Evolutionary conservation across 2,329 filamentous ascomycete genomes (phyloP).

Genomic region (Aspergillus intermedius): DNA sequence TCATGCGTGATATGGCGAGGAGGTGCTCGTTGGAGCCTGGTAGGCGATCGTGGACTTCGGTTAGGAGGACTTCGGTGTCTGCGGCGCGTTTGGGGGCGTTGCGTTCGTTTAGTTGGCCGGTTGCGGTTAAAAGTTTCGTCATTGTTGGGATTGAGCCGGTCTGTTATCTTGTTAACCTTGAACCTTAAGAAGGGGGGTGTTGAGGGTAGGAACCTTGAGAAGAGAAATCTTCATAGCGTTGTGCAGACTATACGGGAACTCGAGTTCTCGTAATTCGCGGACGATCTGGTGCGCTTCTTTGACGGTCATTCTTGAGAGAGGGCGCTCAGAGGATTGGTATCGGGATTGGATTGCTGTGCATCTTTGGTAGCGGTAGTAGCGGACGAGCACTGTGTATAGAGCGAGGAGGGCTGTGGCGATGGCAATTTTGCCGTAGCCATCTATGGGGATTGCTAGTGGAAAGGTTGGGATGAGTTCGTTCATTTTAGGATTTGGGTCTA

Average conservation of each 20-base stretch:
- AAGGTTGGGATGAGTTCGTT: no score
- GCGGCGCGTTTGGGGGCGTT: conserved; percentile 42
- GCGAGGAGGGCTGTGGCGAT: neutral
- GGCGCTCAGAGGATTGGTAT: neutral
- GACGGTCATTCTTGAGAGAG: conserved; percentile 23
- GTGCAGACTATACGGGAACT: conserved; percentile 22
- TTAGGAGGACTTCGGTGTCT: conserved; percentile 42
- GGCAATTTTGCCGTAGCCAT: no score
- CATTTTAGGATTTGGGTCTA: no score
- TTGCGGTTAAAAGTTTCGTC: conserved; percentile 38
- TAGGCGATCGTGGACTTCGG: conserved; percentile 33
- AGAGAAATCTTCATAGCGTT: conserved; percentile 19
- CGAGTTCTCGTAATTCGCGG: conserved; percentile 20
- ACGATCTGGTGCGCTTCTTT: conserved; percentile 21
- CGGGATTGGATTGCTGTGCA: neutral
- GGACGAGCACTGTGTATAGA: neutral
- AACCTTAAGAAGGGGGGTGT: neutral
- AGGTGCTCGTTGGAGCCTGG: conserved; percentile 31
- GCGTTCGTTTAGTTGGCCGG: conserved; percentile 36
- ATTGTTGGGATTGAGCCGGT: conserved; percentile 47
- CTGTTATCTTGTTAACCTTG: conserved; percentile 9
- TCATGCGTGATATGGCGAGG: conserved; percentile 52
- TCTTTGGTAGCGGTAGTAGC: neutral
- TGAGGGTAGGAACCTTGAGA: conserved; percentile 12
- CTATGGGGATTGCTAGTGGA: no score